Evolutionary conservation across 306 rosid species (phyloP).

Genomic region (Pterocarpus macrocarpus): DNA sequence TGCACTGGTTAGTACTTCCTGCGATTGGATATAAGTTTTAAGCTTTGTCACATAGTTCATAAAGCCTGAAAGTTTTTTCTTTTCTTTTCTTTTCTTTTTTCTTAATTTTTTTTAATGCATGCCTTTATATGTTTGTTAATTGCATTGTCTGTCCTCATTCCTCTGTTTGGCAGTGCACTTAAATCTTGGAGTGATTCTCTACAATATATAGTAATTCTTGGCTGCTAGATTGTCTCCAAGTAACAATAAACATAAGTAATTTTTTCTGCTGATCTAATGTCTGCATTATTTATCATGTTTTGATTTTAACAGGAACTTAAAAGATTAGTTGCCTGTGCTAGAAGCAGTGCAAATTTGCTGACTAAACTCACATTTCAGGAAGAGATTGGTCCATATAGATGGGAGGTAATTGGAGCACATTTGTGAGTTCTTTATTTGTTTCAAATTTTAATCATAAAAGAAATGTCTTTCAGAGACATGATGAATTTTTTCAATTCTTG

Average conservation of each 20-base stretch:
- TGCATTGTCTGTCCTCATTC: conserved; percentile 22
- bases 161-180: not conserved
- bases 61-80: conserved; percentile 1
- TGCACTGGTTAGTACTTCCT: conserved; percentile 61
- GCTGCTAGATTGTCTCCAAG: conserved; percentile 18
- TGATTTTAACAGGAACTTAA: conserved; percentile 72
- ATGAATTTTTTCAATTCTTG: conserved; percentile 41
- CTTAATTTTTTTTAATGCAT: conserved; percentile 13
- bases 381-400: conserved; percentile 68
- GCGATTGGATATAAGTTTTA: conserved; percentile 33
- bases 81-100: too few species aligned
- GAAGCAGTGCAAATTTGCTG: conserved; percentile 87
- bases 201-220: conserved; percentile 17
- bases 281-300: conserved; percentile 23
- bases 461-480: conserved; percentile 20
- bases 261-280: conserved; percentile 3
- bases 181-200: conserved; percentile 31
- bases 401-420: conserved; percentile 73
- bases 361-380: conserved; percentile 66
- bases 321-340: conserved; percentile 88
- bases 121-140: conserved; percentile 26
- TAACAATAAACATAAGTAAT: conserved; percentile 2
- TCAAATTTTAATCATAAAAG: conserved; percentile 16
- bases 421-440: conserved; percentile 5
- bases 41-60: conserved; percentile 8